phyloP scores from a whole-genome alignment of 208 protist genomes.

The Trypanosoma congolense region DNA sequence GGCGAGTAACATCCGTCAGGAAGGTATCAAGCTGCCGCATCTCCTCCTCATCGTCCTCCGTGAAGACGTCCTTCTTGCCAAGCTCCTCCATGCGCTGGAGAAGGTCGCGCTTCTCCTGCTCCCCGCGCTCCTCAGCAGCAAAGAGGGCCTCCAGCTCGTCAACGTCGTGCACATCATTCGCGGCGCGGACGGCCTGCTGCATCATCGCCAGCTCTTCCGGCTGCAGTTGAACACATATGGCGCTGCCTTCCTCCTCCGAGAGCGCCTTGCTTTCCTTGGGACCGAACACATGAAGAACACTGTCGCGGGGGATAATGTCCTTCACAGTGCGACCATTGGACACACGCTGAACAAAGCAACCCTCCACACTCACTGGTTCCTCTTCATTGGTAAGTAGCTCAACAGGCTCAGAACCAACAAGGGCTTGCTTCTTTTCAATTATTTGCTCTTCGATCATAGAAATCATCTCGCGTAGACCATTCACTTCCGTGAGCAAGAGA shows the following conservation, averaged over 20 bases:
- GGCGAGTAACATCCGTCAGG: slow-evolving; percentile 39
- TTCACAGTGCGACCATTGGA: slow-evolving; percentile 46
- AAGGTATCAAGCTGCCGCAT: slow-evolving; percentile 58
- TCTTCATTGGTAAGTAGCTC: slow-evolving; percentile 12
- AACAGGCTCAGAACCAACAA: slow-evolving; percentile 37
- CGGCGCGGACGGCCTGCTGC: slow-evolving; percentile 26
- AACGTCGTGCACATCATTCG: slow-evolving; percentile 49
- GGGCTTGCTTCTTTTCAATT: slow-evolving; percentile 44
- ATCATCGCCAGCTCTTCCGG: slow-evolving; percentile 31
- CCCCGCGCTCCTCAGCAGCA: slow-evolving; percentile 39
- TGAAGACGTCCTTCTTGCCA: slow-evolving; percentile 32
- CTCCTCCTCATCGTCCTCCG: slow-evolving; percentile 71
- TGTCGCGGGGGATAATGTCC: slow-evolving; percentile 54
- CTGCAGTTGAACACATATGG: slow-evolving; percentile 48
- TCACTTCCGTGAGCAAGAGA: slow-evolving; percentile 62
- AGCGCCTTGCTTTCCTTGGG: slow-evolving; percentile 14
- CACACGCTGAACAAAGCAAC: slow-evolving; percentile 49
- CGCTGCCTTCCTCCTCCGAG: slow-evolving; percentile 35
- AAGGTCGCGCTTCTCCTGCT: slow-evolving; percentile 59
- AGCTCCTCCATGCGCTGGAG: slow-evolving; percentile 46
- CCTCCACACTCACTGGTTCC: slow-evolving; percentile 35
- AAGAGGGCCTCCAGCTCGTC: slow-evolving; percentile 61
- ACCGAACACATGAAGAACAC: slow-evolving; percentile 65
- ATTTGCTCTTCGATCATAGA: slow-evolving; percentile 52
- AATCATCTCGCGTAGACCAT: slow-evolving; percentile 64